These are phyloP conservation scores for Verticillium zaregamsianum DNA, from an alignment of 2,329 filamentous ascomycete species.

Conservation along the genomic window DNA sequence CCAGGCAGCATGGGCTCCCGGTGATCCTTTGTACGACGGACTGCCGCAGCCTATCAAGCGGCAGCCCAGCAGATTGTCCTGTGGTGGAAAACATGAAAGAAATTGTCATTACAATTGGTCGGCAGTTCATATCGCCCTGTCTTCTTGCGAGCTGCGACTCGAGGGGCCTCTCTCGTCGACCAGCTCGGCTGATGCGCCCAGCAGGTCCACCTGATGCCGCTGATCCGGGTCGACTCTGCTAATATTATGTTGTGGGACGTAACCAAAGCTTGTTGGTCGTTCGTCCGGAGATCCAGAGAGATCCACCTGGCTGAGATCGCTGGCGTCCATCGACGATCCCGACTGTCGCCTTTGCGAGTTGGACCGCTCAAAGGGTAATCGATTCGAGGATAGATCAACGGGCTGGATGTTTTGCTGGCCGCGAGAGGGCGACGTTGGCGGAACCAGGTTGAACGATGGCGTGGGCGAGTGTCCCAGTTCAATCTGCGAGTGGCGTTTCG, in stretches of 20 bases:
- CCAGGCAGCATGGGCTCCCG: neutral
- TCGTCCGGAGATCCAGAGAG: slow-evolving; percentile 35
- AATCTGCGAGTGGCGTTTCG: slow-evolving; percentile 52
- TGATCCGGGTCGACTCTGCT: slow-evolving; percentile 48
- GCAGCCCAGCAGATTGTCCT: neutral
- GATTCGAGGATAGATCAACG: slow-evolving; percentile 1
- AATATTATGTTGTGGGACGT: slow-evolving; percentile 54
- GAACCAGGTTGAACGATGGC: slow-evolving; percentile 29
- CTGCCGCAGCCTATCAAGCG: neutral
- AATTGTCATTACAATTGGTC: neutral
- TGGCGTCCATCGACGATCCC: slow-evolving; percentile 43
- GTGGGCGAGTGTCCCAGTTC: slow-evolving; percentile 25
- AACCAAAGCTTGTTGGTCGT: slow-evolving; percentile 50
- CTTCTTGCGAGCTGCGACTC: slow-evolving; percentile 7
- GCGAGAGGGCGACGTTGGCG: slow-evolving; percentile 7
- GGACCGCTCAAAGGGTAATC: slow-evolving; percentile 54
- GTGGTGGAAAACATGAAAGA: neutral
- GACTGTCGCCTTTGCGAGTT: slow-evolving; percentile 49
- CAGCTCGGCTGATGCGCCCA: slow-evolving; percentile 54
- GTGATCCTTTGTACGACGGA: neutral
- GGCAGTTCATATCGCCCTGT: slow-evolving; percentile 1
- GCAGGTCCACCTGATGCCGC: slow-evolving; percentile 36
- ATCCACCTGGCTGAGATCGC: slow-evolving; percentile 39
- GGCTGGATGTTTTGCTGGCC: slow-evolving; percentile 4
- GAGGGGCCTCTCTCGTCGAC: slow-evolving; percentile 33